A percentile compares a stretch with the other conserved stretches of the same genome.
phyloP scores from a whole-genome alignment of 352 stramenopile genomes.

The Globisporangium camurandrum region DNA sequence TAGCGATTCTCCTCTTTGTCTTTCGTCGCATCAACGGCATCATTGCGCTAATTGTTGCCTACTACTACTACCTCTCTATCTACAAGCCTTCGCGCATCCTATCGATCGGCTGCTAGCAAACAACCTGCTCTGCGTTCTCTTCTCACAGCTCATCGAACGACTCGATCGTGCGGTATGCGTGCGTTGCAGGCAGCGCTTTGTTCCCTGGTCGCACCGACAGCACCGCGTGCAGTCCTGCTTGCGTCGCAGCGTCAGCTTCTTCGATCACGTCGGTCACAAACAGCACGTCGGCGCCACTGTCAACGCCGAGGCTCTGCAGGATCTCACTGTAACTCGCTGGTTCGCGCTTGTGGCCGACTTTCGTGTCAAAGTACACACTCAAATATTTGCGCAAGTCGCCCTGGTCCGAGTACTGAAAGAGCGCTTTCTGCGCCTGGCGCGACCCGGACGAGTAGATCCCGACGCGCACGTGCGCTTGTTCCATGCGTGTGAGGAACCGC shows the following conservation, averaged over 20 bases:
- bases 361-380: constrained; percentile 84
- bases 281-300: constrained; percentile 68
- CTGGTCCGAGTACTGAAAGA: constrained; percentile 83
- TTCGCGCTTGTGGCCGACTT: constrained; percentile 75
- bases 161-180: constrained; percentile 43
- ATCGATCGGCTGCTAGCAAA: too few relatives aligned
- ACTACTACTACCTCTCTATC: background rate
- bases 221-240: constrained; percentile 56
- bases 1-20: too few relatives aligned
- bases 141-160: constrained; percentile 54
- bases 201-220: constrained; percentile 86
- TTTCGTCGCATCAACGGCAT: too few relatives aligned
- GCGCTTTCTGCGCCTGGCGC: constrained; percentile 73
- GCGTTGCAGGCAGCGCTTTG: constrained; percentile 46
- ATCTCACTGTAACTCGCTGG: constrained; percentile 75
- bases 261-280: constrained; percentile 88
- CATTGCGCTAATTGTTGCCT: too few relatives aligned
- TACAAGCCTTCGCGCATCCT: too few relatives aligned
- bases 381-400: constrained; percentile 71
- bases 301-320: constrained; percentile 67
- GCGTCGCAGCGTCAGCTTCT: constrained; percentile 71
- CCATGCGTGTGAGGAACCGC: constrained; percentile 76
- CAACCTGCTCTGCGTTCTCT: too few relatives aligned
- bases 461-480: constrained; percentile 57
- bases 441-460: constrained; percentile 94